phyloP scores from a whole-genome alignment of 768 basidiomycete genomes.

The Termitomyces sp. region DNA sequence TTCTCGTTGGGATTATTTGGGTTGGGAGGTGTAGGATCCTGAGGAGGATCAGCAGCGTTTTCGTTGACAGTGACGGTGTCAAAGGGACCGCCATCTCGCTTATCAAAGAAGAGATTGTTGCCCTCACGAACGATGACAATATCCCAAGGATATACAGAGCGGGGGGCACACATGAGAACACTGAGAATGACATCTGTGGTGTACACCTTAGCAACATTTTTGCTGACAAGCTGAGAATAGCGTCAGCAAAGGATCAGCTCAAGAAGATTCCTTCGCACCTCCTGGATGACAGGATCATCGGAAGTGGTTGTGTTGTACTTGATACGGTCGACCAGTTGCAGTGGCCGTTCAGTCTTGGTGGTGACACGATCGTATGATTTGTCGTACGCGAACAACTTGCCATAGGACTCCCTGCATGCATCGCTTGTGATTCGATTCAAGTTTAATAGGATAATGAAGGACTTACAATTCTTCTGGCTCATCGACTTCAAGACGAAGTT shows the following conservation, averaged over 20 bases:
- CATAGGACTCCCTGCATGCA: slow-evolving; percentile 69
- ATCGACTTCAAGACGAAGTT: slow-evolving; percentile 91
- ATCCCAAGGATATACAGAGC: slow-evolving; percentile 98
- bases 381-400: slow-evolving; percentile 89
- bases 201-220: slow-evolving; percentile 82
- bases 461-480: slow-evolving; percentile 87
- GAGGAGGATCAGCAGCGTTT: slow-evolving; percentile 93
- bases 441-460: neutral
- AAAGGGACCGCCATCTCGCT: slow-evolving; percentile 95
- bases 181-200: slow-evolving; percentile 94
- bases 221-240: slow-evolving; percentile 62
- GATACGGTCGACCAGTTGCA: slow-evolving; percentile 91
- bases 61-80: slow-evolving; percentile 98
- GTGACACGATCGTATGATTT: slow-evolving; percentile 94
- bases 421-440: slow-evolving; percentile 5
- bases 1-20: slow-evolving; percentile 77
- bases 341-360: slow-evolving; percentile 86
- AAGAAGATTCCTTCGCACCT: slow-evolving; percentile 42
- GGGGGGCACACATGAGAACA: slow-evolving; percentile 92
- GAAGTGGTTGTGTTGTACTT: slow-evolving; percentile 98
- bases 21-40: slow-evolving; percentile 76
- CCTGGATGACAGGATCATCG: slow-evolving; percentile 95
- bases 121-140: slow-evolving; percentile 94
- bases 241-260: slow-evolving; percentile 1
- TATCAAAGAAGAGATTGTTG: slow-evolving; percentile 93